A percentile compares a stretch with the other conserved stretches of the same genome.
Evolutionary conservation across 2,329 filamentous ascomycete species (phyloP).

Genomic region (Pestalotiopsis sp.): DNA sequence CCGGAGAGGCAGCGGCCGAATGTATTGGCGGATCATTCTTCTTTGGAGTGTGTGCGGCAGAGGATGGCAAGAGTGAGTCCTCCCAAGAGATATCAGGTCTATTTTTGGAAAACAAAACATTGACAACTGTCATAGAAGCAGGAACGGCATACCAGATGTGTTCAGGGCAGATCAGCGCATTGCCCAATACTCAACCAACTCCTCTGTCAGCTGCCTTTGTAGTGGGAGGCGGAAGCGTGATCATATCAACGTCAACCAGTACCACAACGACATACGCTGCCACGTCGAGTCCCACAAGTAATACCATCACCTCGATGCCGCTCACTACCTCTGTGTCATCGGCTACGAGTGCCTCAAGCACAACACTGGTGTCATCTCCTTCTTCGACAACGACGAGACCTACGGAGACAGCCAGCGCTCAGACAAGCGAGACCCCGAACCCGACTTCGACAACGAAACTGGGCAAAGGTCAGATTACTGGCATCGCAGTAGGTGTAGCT

Average conservation of each 20-base stretch:
- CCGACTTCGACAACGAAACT: conserved; percentile 26
- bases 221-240: conserved; percentile 28
- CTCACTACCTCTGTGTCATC: conserved; percentile 14
- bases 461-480: conserved; percentile 51
- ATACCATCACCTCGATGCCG: conserved; percentile 11
- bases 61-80: conserved; percentile 41
- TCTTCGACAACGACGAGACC: conserved; percentile 6
- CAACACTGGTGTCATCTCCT: conserved; percentile 10
- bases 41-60: conserved; percentile 52
- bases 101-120: neutral
- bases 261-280: neutral
- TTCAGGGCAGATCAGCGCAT: conserved; percentile 46
- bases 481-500: conserved; percentile 58
- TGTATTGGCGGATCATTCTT: conserved; percentile 61
- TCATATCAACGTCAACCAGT: conserved; percentile 15
- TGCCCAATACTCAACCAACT: conserved; percentile 58
- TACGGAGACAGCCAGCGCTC: conserved; percentile 11
- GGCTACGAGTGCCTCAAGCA: conserved; percentile 9
- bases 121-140: neutral
- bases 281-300: neutral
- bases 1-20: conserved; percentile 72
- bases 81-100: neutral
- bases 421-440: conserved; percentile 11
- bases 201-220: conserved; percentile 58
- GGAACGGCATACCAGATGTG: conserved; percentile 60